Conservation (phyloP, 441 rosid species). For the Euphorbia schlechtendalii region DNA sequence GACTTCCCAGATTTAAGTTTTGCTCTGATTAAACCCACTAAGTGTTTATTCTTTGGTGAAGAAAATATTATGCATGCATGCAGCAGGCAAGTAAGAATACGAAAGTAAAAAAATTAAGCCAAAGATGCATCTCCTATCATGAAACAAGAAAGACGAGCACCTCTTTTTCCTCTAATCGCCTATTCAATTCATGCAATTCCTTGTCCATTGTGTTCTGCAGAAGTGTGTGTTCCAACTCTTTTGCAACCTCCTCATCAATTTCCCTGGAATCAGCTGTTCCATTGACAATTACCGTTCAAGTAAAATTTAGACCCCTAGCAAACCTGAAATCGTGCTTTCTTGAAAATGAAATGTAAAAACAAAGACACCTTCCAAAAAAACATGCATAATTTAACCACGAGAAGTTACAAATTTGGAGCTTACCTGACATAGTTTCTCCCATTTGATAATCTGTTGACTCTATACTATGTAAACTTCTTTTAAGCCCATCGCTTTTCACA, state of each 20-base stretch:
- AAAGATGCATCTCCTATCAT: too few relatives aligned
- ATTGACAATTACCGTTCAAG: constrained; percentile 17
- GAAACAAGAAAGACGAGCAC: constrained; percentile 19
- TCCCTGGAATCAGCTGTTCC: constrained; percentile 63
- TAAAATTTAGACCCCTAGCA: constrained; percentile 10
- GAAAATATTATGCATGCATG: too few relatives aligned
- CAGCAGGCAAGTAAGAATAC: too few relatives aligned
- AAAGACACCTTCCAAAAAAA: neutral
- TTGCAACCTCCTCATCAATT: constrained; percentile 77
- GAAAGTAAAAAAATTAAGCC: too few relatives aligned
- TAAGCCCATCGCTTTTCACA: constrained; percentile 64
- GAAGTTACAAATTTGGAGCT: constrained; percentile 8
- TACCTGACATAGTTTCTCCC: constrained; percentile 64
- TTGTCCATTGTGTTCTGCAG: constrained; percentile 89
- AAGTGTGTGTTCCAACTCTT: constrained; percentile 95
- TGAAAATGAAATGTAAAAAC: neutral
- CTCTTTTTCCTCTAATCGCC: constrained; percentile 94
- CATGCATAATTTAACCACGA: neutral
- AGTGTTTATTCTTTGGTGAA: too few relatives aligned
- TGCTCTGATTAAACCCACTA: too few relatives aligned
- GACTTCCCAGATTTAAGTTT: too few relatives aligned
- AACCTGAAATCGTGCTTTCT: neutral
- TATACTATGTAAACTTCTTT: constrained; percentile 73
- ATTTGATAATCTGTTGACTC: constrained; percentile 75
- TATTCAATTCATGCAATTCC: constrained; percentile 86